Percentiles rank a stretch among this genome's conserved stretches.
These are phyloP conservation scores for Penicillium sp. DNA, from an alignment of 2,329 filamentous ascomycete species.

Conservation along the genomic window DNA sequence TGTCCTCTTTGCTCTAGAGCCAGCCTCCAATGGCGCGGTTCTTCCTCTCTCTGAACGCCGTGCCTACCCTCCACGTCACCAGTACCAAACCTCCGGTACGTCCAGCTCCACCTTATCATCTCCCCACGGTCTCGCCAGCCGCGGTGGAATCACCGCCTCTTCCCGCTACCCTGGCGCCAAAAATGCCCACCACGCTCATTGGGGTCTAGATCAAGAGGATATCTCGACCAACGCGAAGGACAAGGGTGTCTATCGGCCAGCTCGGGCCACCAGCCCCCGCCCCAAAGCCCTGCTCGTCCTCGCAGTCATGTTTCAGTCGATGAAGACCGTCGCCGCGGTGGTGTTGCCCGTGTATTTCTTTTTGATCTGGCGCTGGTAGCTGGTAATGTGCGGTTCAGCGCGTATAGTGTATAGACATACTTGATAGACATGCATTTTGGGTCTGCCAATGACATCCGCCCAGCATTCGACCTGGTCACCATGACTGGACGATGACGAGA, in stretches of 20 bases:
- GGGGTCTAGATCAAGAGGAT: constrained; percentile 24
- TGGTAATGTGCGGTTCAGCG: constrained; percentile 11
- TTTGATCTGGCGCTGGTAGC: constrained; percentile 61
- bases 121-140: constrained; percentile 30
- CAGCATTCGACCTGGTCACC: background rate
- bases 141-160: constrained; percentile 23
- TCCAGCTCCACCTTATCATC: constrained; percentile 32
- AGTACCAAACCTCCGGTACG: constrained; percentile 31
- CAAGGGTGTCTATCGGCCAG: constrained; percentile 25
- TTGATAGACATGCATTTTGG: background rate
- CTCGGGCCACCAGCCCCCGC: constrained; percentile 28
- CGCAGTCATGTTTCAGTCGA: constrained; percentile 60
- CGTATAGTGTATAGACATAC: constrained; percentile 19
- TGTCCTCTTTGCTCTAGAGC: constrained; percentile 23
- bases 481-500: too few species aligned
- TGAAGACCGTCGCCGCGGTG: constrained; percentile 63
- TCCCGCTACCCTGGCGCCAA: constrained; percentile 18
- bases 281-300: constrained; percentile 44
- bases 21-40: constrained; percentile 19
- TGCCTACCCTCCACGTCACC: constrained; percentile 21
- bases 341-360: constrained; percentile 64
- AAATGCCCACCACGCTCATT: constrained; percentile 23
- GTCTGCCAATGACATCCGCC: too few species aligned
- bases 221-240: constrained; percentile 27
- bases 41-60: constrained; percentile 33